Conservation (phyloP, 352 stramenopile species). For the Globisporangium splendens region DNA sequence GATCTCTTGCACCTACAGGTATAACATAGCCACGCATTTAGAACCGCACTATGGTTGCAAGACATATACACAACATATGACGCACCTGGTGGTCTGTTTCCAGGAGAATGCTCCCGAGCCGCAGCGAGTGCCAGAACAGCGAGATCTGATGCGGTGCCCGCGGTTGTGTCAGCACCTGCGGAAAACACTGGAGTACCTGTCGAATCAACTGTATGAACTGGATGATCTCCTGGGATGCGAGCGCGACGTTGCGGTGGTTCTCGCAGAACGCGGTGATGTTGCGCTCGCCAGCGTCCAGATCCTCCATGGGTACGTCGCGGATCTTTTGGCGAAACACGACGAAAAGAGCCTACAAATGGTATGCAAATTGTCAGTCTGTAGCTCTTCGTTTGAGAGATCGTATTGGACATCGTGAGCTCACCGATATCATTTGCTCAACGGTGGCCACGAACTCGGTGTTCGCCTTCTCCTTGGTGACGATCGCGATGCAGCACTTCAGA, state of each 20-base stretch:
- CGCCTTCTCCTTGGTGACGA: constrained; percentile 33
- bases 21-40: too few species aligned
- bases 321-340: constrained; percentile 38
- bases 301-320: constrained; percentile 24
- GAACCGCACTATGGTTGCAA: not conserved
- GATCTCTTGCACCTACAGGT: constrained; percentile 49
- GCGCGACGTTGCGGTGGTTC: constrained; percentile 27
- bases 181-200: constrained; percentile 41
- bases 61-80: not conserved
- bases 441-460: constrained; percentile 23
- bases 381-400: not conserved
- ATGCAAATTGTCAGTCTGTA: not conserved
- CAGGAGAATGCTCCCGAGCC: constrained; percentile 43
- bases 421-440: constrained; percentile 23
- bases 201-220: constrained; percentile 47
- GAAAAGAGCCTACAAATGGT: constrained; percentile 27
- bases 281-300: constrained; percentile 17
- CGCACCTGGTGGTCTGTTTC: constrained; percentile 57
- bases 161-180: constrained; percentile 25
- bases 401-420: constrained; percentile 4
- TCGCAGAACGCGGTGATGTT: constrained; percentile 33
- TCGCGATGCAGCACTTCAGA: constrained; percentile 34
- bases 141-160: constrained; percentile 20
- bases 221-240: constrained; percentile 42
- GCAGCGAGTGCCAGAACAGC: constrained; percentile 39